Conservation (phyloP, 495 filamentous ascomycete genomes). For the Podospora australis region DNA sequence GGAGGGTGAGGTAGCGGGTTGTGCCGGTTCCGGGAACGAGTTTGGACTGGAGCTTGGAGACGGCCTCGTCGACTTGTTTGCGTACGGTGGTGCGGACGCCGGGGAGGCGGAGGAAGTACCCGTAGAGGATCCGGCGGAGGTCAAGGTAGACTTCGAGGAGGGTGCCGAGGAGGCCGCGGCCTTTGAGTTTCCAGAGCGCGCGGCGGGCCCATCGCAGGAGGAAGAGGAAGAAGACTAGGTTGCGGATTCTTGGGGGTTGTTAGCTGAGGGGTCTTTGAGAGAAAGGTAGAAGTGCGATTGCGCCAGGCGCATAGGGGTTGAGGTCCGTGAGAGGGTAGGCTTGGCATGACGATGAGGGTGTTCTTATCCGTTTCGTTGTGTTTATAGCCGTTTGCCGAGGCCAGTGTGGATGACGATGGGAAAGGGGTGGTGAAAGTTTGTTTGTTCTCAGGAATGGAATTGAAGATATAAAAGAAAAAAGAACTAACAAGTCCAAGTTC, state of each 20-base stretch:
- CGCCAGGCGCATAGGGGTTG: not conserved
- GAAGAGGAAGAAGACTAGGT: conserved; percentile 86
- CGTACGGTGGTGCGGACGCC: conserved; percentile 77
- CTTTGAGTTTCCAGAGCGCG: conserved; percentile 73
- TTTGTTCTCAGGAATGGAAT: too few relatives aligned
- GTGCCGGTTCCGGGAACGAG: conserved; percentile 71
- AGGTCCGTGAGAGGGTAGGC: conserved; percentile 2
- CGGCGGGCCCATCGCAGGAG: conserved; percentile 80
- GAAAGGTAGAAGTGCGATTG: not conserved
- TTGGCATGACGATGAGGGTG: not conserved
- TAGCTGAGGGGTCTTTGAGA: conserved; percentile 8
- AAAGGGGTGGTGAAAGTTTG: too few relatives aligned
- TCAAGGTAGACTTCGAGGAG: conserved; percentile 63
- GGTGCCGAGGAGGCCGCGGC: conserved; percentile 80
- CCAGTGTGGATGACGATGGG: not conserved
- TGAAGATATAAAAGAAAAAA: not conserved
- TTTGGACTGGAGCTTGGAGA: conserved; percentile 72
- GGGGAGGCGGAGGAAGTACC: conserved; percentile 76
- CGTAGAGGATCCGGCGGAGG: conserved; percentile 66
- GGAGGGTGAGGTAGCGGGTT: conserved; percentile 67
- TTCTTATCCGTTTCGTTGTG: too few relatives aligned
- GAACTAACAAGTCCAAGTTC: conserved; percentile 75
- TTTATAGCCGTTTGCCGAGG: not conserved
- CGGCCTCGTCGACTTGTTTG: conserved; percentile 68
- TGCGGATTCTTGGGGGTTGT: conserved; percentile 52